Evolutionary conservation across 2,329 filamentous ascomycete species (phyloP), one percentile per base, ranked within the genome.

Genomic region (Leptoxyphium fumago): DNA sequence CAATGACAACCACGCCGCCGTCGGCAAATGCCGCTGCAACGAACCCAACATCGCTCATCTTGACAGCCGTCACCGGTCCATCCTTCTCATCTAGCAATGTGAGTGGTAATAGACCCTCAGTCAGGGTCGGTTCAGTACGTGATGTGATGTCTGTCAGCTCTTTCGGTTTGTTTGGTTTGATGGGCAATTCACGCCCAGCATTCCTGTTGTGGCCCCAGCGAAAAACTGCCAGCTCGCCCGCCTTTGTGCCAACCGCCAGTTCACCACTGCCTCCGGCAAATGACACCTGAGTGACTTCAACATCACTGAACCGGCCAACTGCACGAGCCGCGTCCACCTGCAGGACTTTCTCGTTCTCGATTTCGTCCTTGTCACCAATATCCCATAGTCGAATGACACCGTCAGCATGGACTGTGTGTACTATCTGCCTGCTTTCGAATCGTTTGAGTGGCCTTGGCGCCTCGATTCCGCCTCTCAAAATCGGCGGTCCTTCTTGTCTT

Each of bases 321-420:
- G 89, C 84, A 50, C 85, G 75, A 6, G 84, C 82, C 32, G 96
- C 70, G 55, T 98, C 89, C 5, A 94, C 78, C 64, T 98, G 89
- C 18, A 96, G 67, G 43, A 85, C 73, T 3, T 72, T 70, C 10
- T 77, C 73, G 55, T 96, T 96, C 62, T 98, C 91, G 42, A 98
- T 83, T 55, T 95, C 85, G 57, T 98, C 91, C 11, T 78, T 84
- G 55, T 94, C 84, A 0, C 91, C 91, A 15, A 82, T 77, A 62
- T 98, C 91, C 87, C 88, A 98, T 6, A 96, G 69, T 29, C 88
- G 74, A n/a, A 98, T 71, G 0, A 84, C 93, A 43, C 88, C 86
- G 62, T 98, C 91, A 2, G 82, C 86, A 61, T 98, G 89, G 0
- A 86, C 82, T 4, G 84, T 85, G 48, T 89, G 82, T 6, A 94